These are phyloP conservation scores for Melampsora larici-populina DNA, from an alignment of 1,284 basidiomycete species.

Conservation along the genomic window DNA sequence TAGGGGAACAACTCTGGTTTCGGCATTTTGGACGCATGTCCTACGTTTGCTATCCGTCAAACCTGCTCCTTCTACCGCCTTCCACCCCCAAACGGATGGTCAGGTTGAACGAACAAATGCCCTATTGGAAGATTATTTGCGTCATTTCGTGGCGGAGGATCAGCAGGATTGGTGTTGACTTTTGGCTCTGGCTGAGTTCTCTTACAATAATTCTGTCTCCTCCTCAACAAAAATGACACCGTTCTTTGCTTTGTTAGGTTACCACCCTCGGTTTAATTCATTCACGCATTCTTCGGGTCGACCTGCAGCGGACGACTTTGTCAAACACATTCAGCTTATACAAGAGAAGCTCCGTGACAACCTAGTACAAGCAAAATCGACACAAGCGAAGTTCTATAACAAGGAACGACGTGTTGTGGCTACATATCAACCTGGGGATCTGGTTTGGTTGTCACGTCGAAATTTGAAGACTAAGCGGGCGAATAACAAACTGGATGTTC, in stretches of 20 bases:
- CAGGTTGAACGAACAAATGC: no score
- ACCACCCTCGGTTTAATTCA: slow-evolving; percentile 50
- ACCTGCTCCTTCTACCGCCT: slow-evolving; percentile 1
- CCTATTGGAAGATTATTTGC: slow-evolving; percentile 17
- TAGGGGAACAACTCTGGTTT: neutral
- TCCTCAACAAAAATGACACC: neutral
- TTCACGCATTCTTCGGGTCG: neutral
- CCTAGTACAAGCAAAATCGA: neutral
- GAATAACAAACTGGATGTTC: neutral
- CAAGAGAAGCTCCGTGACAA: neutral
- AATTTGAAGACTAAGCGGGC: neutral
- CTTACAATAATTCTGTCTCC: neutral
- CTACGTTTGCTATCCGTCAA: neutral
- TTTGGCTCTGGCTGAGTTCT: neutral
- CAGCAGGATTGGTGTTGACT: neutral
- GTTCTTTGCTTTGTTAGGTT: slow-evolving; percentile 51
- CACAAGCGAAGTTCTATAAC: neutral
- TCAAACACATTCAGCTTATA: neutral
- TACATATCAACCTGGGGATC: neutral
- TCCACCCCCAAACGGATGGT: no score
- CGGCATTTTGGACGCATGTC: neutral
- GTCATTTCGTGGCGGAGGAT: neutral
- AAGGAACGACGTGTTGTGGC: neutral
- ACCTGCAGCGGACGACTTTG: neutral
- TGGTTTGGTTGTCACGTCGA: neutral